Conservation (phyloP, 345 rosid species). For the Hirschfeldia incana region DNA sequence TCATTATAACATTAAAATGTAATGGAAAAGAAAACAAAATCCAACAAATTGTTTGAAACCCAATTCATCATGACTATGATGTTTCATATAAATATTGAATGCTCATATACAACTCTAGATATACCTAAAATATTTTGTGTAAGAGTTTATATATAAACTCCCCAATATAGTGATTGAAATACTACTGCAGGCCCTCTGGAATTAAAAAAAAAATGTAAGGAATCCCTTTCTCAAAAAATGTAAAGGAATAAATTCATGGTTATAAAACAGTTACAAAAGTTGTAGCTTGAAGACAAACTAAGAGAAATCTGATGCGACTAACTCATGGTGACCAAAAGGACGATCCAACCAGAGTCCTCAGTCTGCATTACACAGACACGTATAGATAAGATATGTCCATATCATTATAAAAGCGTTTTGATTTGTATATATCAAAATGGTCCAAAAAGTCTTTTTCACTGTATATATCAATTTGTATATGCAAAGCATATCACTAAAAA, state of each 20-base stretch:
- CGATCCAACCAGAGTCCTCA: neutral
- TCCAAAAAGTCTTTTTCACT: neutral
- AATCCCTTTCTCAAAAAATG: no score
- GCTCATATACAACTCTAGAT: neutral
- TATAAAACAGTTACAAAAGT: neutral
- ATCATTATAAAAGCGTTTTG: neutral
- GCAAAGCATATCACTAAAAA: neutral
- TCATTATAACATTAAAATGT: neutral
- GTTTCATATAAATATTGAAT: neutral
- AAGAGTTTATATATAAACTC: neutral
- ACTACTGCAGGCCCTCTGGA: neutral
- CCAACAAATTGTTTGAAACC: neutral
- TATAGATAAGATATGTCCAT: constrained; percentile 15
- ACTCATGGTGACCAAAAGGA: neutral
- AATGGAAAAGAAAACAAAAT: neutral
- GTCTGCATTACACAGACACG: constrained; percentile 12
- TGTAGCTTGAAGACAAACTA: neutral
- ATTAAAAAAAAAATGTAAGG: neutral
- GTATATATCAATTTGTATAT: neutral
- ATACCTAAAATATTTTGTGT: neutral
- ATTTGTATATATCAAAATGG: neutral
- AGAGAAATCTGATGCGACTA: neutral
- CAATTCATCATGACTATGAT: neutral
- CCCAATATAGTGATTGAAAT: neutral
- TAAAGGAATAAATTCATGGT: neutral